A percentile compares a stretch with the other conserved stretches of the same genome.
These are phyloP conservation scores for Trypanosoma theileri DNA, from an alignment of 208 protist genomes.

Conservation along the genomic window DNA sequence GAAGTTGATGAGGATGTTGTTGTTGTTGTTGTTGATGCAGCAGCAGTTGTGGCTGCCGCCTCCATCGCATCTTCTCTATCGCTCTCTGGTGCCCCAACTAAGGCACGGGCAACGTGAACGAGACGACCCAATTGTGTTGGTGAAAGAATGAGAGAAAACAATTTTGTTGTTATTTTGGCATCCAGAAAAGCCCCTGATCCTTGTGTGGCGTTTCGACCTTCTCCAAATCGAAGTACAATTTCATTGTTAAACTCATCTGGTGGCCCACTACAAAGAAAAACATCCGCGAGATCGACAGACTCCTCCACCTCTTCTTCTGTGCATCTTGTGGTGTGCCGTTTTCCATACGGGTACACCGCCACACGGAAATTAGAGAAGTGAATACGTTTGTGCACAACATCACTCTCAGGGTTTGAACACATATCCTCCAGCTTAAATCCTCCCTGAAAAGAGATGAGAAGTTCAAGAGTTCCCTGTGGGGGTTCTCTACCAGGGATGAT, in stretches of 20 bases:
- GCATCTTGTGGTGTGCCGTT: conserved; percentile 15
- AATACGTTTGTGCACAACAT: conserved; percentile 24
- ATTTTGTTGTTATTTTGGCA: conserved; percentile 20
- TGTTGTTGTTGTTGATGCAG: not conserved
- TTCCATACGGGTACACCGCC: conserved; percentile 25
- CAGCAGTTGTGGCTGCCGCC: not conserved
- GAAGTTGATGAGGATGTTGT: not conserved
- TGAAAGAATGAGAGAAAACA: conserved; percentile 24
- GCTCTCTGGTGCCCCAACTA: conserved; percentile 22
- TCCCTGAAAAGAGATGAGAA: conserved; percentile 26
- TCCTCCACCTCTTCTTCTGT: conserved; percentile 29
- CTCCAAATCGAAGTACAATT: conserved; percentile 21
- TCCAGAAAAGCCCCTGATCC: conserved; percentile 15
- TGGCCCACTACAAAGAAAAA: conserved; percentile 29
- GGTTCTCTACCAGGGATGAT: conserved; percentile 25
- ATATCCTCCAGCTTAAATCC: conserved; percentile 32
- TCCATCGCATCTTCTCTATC: not conserved
- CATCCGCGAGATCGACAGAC: conserved; percentile 26
- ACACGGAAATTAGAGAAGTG: conserved; percentile 28
- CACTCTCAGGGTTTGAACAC: conserved; percentile 15
- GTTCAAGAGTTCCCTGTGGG: conserved; percentile 25
- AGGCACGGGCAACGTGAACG: conserved; percentile 20
- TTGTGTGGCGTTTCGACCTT: not conserved
- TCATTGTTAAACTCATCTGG: conserved; percentile 24
- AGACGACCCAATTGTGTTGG: conserved; percentile 25